Base-by-base conservation (phyloP, 1,139 yeast species). In the Diutina scorzettiae region DNA sequence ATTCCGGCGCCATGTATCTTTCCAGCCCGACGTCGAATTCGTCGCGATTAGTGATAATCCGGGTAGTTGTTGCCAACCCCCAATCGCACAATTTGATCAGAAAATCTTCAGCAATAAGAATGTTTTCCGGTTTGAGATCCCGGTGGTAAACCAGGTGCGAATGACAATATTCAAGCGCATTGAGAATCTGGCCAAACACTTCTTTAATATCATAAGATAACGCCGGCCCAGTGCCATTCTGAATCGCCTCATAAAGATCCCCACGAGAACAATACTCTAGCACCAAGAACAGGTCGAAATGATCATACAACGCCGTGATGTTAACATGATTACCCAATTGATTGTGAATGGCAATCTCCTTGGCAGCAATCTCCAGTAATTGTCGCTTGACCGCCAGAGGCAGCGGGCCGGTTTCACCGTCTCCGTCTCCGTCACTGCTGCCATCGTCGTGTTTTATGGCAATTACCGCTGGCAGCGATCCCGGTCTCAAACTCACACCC, bases 1-100 rank as follows among this genome's bases (percentile, higher is more conserved):
- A 66, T 57, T 91, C 98, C 0, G 98, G 98, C 0, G 97, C 95
- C 98, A 91, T 91, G 60, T 91, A 91, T 47, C 96, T 70, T 59
- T 89, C 96, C 41, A 91, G 79, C 20, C 98, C 98, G 45, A 89
- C 84, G 49, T 89, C 96, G 58, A 87, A 84, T 53, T 89, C 96
- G 42, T 53, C 57, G 32, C 52, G 55, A 48, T 66, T 57, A 36
- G 73, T 62, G 52, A 87, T 79, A 39, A 63, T 62, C 43, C 64
- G 63, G 25, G 71, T 65, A 16, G 82, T 76, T 2, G 96, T 81
- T 2, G 95, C 95, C 53, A 86, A 67, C 3, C 96, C 96, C 91
- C 95, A 86, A 62, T 86, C 96, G 44, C 95, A 85, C 43, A 86
- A 65, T 56, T 84, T 85, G 52, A 86, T 78, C 25, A 81, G 68